Evolutionary conservation across 1,284 basidiomycete species (phyloP).

Genomic region (Melanopsichium pennsylvanicum): DNA sequence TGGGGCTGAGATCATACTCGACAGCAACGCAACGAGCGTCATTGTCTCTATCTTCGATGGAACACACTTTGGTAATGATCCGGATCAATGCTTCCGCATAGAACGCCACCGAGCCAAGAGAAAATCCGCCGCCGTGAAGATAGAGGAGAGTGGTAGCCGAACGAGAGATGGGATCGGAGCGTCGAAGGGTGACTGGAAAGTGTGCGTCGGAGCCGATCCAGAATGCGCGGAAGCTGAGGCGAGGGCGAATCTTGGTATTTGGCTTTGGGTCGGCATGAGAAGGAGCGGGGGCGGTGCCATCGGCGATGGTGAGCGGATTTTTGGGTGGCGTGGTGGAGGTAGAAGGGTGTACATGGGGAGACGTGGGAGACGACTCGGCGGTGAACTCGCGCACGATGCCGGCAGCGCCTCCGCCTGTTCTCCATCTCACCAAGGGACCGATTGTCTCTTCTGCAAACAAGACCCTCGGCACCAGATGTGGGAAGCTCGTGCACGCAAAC

Average conservation of each 20-base stretch:
- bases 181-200: constrained; percentile 28
- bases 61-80: constrained; percentile 55
- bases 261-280: neutral
- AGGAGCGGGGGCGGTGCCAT: constrained; percentile 2
- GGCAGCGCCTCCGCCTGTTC: constrained; percentile 58
- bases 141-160: constrained; percentile 57
- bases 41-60: constrained; percentile 33
- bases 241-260: neutral
- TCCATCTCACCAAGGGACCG: constrained; percentile 61
- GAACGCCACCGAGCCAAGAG: constrained; percentile 63
- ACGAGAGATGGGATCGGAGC: constrained; percentile 29
- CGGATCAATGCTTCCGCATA: constrained; percentile 64
- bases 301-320: neutral
- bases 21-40: constrained; percentile 59
- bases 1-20: constrained; percentile 61
- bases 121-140: constrained; percentile 64
- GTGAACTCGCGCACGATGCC: constrained; percentile 50
- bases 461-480: constrained; percentile 60
- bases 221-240: constrained; percentile 54
- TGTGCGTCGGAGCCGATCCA: constrained; percentile 56
- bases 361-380: constrained; percentile 4
- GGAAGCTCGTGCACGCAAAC: constrained; percentile 61
- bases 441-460: constrained; percentile 63
- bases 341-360: neutral
- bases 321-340: neutral